These are phyloP conservation scores for Penicillium goetzii DNA, from an alignment of 495 filamentous ascomycete genomes.

Conservation along the genomic window DNA sequence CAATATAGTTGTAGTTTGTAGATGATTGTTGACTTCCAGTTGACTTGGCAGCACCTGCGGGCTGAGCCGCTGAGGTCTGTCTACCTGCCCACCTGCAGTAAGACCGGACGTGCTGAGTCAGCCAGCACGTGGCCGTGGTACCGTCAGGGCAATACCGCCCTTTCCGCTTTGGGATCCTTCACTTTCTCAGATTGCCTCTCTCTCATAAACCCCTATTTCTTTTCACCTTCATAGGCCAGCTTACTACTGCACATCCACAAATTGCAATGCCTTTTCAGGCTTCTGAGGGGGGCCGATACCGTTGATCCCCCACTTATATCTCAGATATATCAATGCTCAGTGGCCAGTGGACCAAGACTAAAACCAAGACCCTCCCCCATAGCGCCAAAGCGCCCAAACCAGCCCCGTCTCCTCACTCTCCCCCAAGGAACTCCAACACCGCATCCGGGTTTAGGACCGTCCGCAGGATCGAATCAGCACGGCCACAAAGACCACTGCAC, in stretches of 20 bases:
- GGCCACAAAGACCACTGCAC: slow-evolving; percentile 15
- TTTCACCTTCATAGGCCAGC: neutral
- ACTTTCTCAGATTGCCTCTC: neutral
- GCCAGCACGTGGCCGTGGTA: neutral
- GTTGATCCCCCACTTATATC: neutral
- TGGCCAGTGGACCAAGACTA: neutral
- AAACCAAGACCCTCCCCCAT: slow-evolving; percentile 2
- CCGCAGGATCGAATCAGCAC: slow-evolving; percentile 20
- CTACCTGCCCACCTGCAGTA: neutral
- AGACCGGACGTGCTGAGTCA: neutral
- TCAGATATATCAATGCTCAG: neutral
- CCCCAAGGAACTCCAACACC: slow-evolving; percentile 5
- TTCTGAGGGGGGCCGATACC: neutral
- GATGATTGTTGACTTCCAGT: slow-evolving; percentile 1
- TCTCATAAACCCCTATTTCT: neutral
- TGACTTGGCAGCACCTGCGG: slow-evolving; percentile 2
- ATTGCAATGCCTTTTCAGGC: neutral
- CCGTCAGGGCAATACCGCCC: neutral
- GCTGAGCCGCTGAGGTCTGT: no score
- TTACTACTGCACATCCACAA: neutral
- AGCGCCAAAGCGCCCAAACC: no score
- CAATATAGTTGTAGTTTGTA: neutral
- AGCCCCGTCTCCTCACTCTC: neutral
- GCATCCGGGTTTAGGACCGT: slow-evolving; percentile 19
- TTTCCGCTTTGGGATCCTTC: neutral